Conservation (phyloP, 2,329 filamentous ascomycete genomes). For the Neonectria magnoliae region DNA sequence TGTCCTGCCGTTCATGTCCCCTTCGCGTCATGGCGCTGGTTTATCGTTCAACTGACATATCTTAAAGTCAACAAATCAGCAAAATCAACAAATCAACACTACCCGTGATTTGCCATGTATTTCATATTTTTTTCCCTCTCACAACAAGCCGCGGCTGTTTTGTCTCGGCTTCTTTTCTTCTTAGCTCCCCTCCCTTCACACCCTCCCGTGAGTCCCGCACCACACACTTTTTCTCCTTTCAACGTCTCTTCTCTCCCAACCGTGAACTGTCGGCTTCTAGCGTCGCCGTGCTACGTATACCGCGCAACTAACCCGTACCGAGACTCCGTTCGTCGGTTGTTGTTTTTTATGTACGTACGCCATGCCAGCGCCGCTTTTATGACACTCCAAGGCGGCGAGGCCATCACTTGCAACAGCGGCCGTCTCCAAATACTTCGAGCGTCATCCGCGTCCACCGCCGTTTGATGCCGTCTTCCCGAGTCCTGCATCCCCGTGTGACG, state of each 20-base stretch:
- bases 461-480: conserved; percentile 5
- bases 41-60: background rate
- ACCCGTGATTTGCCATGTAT: background rate
- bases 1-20: background rate
- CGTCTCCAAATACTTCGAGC: background rate
- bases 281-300: conserved; percentile 15
- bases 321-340: conserved; percentile 13
- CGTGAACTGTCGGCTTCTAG: conserved; percentile 23
- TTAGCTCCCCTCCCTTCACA: conserved; percentile 3
- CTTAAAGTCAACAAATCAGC: background rate
- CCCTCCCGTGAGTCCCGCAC: background rate
- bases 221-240: background rate
- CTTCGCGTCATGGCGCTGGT: background rate
- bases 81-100: conserved; percentile 1
- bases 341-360: background rate
- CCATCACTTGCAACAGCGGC: background rate
- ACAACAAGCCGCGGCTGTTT: conserved; percentile 16
- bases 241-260: conserved; percentile 16
- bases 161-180: conserved; percentile 7
- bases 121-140: background rate
- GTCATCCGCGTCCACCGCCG: background rate
- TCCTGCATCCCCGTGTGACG: background rate
- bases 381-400: background rate
- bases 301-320: conserved; percentile 16
- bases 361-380: conserved; percentile 17